phyloP scores from a whole-genome alignment of 768 basidiomycete genomes.

The Hericium erinaceus region DNA sequence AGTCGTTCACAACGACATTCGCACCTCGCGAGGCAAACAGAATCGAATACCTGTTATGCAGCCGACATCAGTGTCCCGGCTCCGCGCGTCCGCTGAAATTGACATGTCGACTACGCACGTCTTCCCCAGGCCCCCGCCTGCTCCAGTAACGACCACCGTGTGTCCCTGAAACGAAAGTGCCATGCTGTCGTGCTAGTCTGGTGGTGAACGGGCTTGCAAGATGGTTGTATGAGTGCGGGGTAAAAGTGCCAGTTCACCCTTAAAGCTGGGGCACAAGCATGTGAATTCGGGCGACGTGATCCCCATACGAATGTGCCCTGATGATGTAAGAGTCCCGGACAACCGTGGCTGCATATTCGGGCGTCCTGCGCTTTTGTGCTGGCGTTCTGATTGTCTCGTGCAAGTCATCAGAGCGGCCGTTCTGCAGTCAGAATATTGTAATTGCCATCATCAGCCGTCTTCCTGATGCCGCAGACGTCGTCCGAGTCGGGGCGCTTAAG shows the following conservation, averaged over 20 bases:
- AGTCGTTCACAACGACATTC: conserved; percentile 92
- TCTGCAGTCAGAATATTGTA: too few relatives aligned
- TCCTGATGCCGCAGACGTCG: too few relatives aligned
- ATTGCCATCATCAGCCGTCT: too few relatives aligned
- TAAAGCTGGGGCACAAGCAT: too few relatives aligned
- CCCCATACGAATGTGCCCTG: too few relatives aligned
- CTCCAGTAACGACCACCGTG: conserved; percentile 92
- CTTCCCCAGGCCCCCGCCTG: conserved; percentile 90
- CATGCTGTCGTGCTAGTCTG: conserved; percentile 23
- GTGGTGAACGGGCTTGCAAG: not conserved
- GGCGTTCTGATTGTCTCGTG: too few relatives aligned
- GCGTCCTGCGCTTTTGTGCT: too few relatives aligned
- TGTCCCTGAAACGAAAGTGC: conserved; percentile 75
- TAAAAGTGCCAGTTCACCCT: not conserved
- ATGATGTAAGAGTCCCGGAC: too few relatives aligned
- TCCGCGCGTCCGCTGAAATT: not conserved
- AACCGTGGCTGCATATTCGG: too few relatives aligned
- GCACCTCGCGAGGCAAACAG: conserved; percentile 91
- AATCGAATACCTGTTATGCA: conserved; percentile 62
- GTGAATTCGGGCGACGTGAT: too few relatives aligned
- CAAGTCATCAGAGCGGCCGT: too few relatives aligned
- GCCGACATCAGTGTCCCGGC: not conserved
- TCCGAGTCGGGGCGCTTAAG: too few relatives aligned
- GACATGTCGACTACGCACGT: conserved; percentile 47
- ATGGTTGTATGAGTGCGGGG: not conserved